Evolutionary conservation across 2,329 filamentous ascomycete genomes (phyloP), one percentile per base, ranked within the genome.

Genomic region (Colletotrichum cereale): DNA sequence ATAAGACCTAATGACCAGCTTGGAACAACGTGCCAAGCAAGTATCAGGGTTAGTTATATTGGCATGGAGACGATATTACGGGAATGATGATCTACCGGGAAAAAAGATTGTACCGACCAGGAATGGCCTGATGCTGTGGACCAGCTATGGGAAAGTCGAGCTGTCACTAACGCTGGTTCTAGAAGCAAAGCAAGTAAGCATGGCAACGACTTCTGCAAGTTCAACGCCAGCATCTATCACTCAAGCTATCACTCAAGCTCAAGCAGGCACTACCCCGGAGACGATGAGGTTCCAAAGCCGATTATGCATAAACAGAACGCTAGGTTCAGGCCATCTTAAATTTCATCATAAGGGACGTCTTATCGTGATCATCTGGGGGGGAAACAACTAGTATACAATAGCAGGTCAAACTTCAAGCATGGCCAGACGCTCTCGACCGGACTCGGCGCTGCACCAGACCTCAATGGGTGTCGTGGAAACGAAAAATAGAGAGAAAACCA

Each of bases 261-360:
- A 14, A 31, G 10, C 26, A 26, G n/a, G 12, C 36, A 29, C 26
- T 3, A 6, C 12, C 6, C 8, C 10, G 2, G 50, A 16, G 29
- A 36, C 16, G 29, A n/a, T 5, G 6, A 7, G n/a, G 21, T 55
- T 31, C 18, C 18, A 34, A 34, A 34, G 8, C 44, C n/a, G n/a
- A 31, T 29, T 29, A n/a, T 26, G 56, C 24, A 8, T n/a, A 29
- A 29, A 60, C 21, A 16, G 26, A 18, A 29, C 24, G 24, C 36
- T 31, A 36, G 42, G 21, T 21, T 2, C 7, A 36, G 8, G 7
- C 6, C 12, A 18, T 21, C 7, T 47, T 26, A 21, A 31, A 47
- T 48, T 52, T 40, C 55, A 62, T 66, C 63, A 50, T 66, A 14
- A 66, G 21, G 18, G 42, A 62, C 63, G 38, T 66, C 63, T 40